phyloP scores from a whole-genome alignment of 2,329 filamentous ascomycete species.

The Colletotrichum somersetense region DNA sequence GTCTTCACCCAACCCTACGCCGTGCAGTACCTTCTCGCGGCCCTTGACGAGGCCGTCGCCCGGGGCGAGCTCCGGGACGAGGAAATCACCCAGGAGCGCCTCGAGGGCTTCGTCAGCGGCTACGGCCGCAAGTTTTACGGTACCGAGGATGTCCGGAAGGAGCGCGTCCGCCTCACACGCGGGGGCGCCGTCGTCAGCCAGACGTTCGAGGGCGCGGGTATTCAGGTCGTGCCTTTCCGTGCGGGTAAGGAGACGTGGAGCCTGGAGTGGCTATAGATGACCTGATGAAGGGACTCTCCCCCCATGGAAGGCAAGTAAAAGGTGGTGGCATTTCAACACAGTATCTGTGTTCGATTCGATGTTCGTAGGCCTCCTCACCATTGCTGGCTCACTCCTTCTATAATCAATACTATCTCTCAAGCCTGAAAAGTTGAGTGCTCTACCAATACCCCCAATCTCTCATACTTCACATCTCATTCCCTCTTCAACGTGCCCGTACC shows the following conservation, averaged over 20 bases:
- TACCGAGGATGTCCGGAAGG: constrained; percentile 60
- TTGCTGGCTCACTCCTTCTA: constrained; percentile 34
- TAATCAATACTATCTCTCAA: constrained; percentile 38
- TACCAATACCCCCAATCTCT: constrained; percentile 12
- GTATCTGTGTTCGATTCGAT: neutral
- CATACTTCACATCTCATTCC: constrained; percentile 36
- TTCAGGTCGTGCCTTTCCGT: constrained; percentile 76
- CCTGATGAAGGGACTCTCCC: neutral
- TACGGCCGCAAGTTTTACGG: constrained; percentile 68
- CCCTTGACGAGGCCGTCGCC: constrained; percentile 63
- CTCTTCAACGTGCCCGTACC: neutral
- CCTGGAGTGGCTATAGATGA: constrained; percentile 57
- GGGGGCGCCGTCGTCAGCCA: constrained; percentile 67
- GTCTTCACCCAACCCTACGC: constrained; percentile 85
- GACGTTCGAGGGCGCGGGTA: constrained; percentile 65
- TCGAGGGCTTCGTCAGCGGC: constrained; percentile 67
- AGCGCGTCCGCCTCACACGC: constrained; percentile 69
- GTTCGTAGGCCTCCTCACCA: neutral
- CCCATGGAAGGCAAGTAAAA: neutral
- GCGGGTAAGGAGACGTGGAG: constrained; percentile 72
- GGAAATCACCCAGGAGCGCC: constrained; percentile 66
- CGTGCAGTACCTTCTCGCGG: constrained; percentile 72
- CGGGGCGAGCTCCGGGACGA: constrained; percentile 63
- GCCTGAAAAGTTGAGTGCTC: constrained; percentile 2
- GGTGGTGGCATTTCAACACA: neutral